Evolutionary conservation across 352 stramenopile species (phyloP), one percentile per base, ranked within the genome.

Genomic region (Phytophthora pluvialis): DNA sequence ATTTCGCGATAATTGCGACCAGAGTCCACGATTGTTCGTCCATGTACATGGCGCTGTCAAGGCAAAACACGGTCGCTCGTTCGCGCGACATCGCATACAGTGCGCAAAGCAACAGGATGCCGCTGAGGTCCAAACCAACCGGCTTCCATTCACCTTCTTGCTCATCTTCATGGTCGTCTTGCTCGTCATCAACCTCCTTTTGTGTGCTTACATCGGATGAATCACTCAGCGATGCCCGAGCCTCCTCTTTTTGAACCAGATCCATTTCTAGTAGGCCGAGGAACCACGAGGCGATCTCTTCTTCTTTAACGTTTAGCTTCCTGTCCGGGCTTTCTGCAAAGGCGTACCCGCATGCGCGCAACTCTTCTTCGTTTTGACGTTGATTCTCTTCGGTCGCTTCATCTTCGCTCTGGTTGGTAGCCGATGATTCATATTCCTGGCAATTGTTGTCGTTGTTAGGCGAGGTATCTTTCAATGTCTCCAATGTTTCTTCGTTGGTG

Each of bases 11-110:
- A 38, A 91, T 90, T 10, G 85, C 83, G 9, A 89, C 72, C n/a
- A 96, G 54, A 28, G 83, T 80, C 88, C 88, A 96, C 33, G 83
- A 93, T 67, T 92, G 90, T 51, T 88, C 85, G 52, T 96, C 88
- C 84, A 94, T 94, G 56, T 93, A 85, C 86, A 94, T 94, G 13
- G 88, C 88, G 47, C 83, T 93, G 59, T 96, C 88, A 33, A 96
- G 77, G 40, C 81, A 93, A 40, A 96, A 89, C 1, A 96, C 69
- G 0, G 83, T 89, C 9, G 75, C 73, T 12, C 75, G 71, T 26
- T 90, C 72, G 8, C 86, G 86, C 2, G 84, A 92, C 60, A 96
- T 89, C 3, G 84, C 86, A 32, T 94, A 77, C 8, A 96, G 70
- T 7, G 81, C 83, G 52, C 82, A 94, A 1, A 96, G 73, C 44